These are phyloP conservation scores for Pseudogymnoascus sp. DNA, from an alignment of 2,329 filamentous ascomycete genomes.

Conservation along the genomic window DNA sequence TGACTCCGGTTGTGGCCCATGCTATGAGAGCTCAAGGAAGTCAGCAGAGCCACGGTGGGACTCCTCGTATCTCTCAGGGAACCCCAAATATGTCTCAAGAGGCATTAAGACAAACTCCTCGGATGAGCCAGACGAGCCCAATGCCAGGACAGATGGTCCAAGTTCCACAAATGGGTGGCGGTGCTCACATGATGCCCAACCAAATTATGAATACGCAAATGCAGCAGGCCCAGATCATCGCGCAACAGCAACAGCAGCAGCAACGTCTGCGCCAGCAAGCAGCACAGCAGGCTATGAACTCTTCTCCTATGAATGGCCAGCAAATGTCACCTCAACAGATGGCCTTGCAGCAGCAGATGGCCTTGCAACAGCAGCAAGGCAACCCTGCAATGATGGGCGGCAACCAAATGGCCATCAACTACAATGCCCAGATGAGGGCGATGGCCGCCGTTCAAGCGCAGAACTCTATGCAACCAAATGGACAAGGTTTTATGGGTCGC, in stretches of 20 bases:
- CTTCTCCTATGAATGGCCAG: constrained; percentile 12
- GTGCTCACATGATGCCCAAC: constrained; percentile 45
- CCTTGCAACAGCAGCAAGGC: constrained; percentile 26
- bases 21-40: constrained; percentile 57
- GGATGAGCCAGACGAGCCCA: constrained; percentile 55
- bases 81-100: constrained; percentile 53
- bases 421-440: constrained; percentile 19
- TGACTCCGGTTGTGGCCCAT: constrained; percentile 51
- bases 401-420: constrained; percentile 17
- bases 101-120: constrained; percentile 42
- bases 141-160: constrained; percentile 52
- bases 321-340: constrained; percentile 26
- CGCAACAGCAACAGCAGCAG: constrained; percentile 20
- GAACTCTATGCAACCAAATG: constrained; percentile 19
- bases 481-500: constrained; percentile 27
- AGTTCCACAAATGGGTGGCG: constrained; percentile 43
- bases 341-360: constrained; percentile 35
- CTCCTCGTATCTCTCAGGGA: constrained; percentile 51
- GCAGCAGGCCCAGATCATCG: constrained; percentile 24
- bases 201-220: constrained; percentile 25
- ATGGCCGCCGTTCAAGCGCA: constrained; percentile 16
- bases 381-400: constrained; percentile 18
- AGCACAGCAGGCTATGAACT: constrained; percentile 34
- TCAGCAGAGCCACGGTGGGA: constrained; percentile 59
- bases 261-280: constrained; percentile 30